Base-by-base conservation (phyloP, 352 stramenopile genomes). In the Globisporangium echinulatum region DNA sequence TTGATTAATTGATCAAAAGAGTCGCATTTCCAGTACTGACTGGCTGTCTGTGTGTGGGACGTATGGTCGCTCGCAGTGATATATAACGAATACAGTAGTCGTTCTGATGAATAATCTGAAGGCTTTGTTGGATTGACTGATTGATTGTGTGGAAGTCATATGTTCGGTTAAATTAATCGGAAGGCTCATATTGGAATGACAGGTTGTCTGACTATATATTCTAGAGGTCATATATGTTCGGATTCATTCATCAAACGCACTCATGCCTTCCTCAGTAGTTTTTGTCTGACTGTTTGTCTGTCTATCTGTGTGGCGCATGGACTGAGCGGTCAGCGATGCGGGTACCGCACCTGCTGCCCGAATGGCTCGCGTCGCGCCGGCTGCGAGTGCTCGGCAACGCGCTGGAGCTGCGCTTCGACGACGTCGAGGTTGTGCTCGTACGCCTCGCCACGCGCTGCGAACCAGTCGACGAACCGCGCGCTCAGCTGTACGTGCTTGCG, bases 381-480 rank as follows among this genome's bases (percentile, higher is more conserved):
- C 3, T 71, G 64, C 0, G 80, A 84, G 13, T 54, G 56, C 5
- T 59, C 19, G 3, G 75, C 74, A 13, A 91, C 54, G 8, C 72
- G 71, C 43, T 69, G 72, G 10, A 92, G 61, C 49, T 92, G 80
- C 3, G 67, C 69, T 53, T 94, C 84, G 1, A 94, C 69, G 7
- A 89, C 55, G 6, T 79, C 67, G 2, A 91, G 36, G 51, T 91
- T 93, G 50, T 85, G 75, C 52, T 93, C 83, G 50, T 88, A 90
- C 5, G 77, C 75, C 38, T 89, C 81, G 0, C 83, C 83, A 5
- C 81, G 79, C 33, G 56, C 66, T 4, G 74, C 72, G 64, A 90
- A 94, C 82, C 84, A 94, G 39, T 82, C 71, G 49, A 94, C 48
- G 63, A 94, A 92, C 0, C 79, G 74, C 4, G 80, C 77, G 47